A percentile compares a stretch with the other conserved stretches of the same genome.
These are phyloP conservation scores for Coleophoma cylindrospora DNA, from an alignment of 2,329 filamentous ascomycete species.

Conservation along the genomic window DNA sequence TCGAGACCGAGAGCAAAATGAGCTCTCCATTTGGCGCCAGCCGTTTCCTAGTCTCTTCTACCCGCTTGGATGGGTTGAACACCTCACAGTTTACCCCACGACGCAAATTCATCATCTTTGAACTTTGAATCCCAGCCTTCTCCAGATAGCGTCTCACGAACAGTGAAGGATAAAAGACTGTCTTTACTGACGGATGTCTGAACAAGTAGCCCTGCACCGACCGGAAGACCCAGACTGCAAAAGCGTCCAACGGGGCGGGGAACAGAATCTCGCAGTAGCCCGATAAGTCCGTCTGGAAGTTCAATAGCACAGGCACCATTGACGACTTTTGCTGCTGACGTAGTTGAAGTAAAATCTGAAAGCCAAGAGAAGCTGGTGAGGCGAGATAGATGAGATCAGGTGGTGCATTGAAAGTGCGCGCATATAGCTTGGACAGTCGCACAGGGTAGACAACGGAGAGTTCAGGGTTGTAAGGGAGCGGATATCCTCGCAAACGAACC, in stretches of 20 bases:
- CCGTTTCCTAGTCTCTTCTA: slow-evolving; percentile 42
- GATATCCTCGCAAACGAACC: slow-evolving; percentile 57
- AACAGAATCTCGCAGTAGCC: slow-evolving; percentile 69
- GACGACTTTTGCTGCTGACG: slow-evolving; percentile 49
- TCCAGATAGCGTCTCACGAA: slow-evolving; percentile 59
- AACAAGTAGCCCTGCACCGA: slow-evolving; percentile 64
- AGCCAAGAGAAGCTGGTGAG: slow-evolving; percentile 64
- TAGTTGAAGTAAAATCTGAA: slow-evolving; percentile 66
- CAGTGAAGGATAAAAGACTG: slow-evolving; percentile 64
- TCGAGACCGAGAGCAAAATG: slow-evolving; percentile 61
- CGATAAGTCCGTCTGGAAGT: slow-evolving; percentile 68
- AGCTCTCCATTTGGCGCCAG: slow-evolving; percentile 59
- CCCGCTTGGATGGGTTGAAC: slow-evolving; percentile 51
- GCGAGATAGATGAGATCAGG: slow-evolving; percentile 68
- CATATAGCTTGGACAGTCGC: slow-evolving; percentile 55
- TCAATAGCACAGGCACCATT: slow-evolving; percentile 58
- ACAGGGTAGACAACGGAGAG: slow-evolving; percentile 67
- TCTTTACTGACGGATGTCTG: slow-evolving; percentile 53
- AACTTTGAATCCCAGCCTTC: slow-evolving; percentile 45
- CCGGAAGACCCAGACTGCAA: slow-evolving; percentile 58
- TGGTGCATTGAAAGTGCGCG: slow-evolving; percentile 49
- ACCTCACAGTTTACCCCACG: slow-evolving; percentile 60
- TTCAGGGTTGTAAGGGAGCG: slow-evolving; percentile 67
- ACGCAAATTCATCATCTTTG: slow-evolving; percentile 56
- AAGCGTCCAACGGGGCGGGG: slow-evolving; percentile 51